Conservation (phyloP, 2,329 filamentous ascomycete genomes). For the Ophiocordyceps robertsii region DNA sequence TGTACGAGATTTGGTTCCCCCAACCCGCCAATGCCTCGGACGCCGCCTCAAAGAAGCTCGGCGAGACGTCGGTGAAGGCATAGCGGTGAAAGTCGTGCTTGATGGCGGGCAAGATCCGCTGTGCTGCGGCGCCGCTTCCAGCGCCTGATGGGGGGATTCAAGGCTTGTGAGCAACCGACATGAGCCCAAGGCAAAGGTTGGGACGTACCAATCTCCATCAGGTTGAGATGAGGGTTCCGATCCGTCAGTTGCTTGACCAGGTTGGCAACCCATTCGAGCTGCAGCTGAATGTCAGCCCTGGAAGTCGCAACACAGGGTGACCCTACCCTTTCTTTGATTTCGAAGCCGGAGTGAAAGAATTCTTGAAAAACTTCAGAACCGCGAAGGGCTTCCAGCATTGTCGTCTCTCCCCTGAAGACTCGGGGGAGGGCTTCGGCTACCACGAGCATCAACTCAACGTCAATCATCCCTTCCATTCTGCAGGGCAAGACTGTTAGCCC, state of each 20-base stretch:
- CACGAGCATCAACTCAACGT: slow-evolving; percentile 1
- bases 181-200: no score
- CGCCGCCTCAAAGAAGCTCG: slow-evolving; percentile 23
- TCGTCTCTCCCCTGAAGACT: slow-evolving; percentile 17
- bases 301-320: no score
- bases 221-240: slow-evolving; percentile 23
- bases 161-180: no score
- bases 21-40: slow-evolving; percentile 13
- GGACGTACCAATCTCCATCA: slow-evolving; percentile 20
- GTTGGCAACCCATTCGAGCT: neutral
- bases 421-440: slow-evolving; percentile 19
- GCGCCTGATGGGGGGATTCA: no score
- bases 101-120: no score
- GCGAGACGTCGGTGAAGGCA: slow-evolving; percentile 28
- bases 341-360: neutral
- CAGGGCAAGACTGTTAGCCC: no score
- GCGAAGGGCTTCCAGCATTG: slow-evolving; percentile 21
- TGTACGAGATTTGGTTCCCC: slow-evolving; percentile 4
- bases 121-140: no score
- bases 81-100: slow-evolving; percentile 23
- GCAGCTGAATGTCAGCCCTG: no score
- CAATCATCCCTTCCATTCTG: neutral
- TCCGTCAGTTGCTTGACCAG: slow-evolving; percentile 14
- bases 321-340: neutral
- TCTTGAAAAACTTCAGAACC: slow-evolving; percentile 15